Evolutionary conservation across 306 rosid species (phyloP), one percentile per base, ranked within the genome.

Genomic region (Senna siamea): DNA sequence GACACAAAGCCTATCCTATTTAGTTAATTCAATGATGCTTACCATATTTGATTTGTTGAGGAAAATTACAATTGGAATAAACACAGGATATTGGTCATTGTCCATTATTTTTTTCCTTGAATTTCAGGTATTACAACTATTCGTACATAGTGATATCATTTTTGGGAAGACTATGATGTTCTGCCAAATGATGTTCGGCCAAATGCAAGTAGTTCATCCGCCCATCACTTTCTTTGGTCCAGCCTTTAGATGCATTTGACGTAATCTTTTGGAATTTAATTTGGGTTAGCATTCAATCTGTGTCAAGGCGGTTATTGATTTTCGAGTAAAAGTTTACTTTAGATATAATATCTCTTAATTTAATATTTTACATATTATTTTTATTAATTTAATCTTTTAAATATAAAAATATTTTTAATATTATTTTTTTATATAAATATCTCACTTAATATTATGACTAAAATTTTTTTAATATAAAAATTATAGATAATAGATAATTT

Each of bases 171-270:
- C 17, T 34, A 60, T 5, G 66, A 60, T 60, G 47, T 60, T 46
- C n/a, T 7, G 66, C 66, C 66, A 60, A n/a, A n/a, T n/a, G n/a
- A 60, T 60, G 47, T 60, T 46, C n/a, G 2, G 66, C 66, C 66
- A 60, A 60, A 60, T 34, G 12, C 17, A 15, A 57, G 6, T 57
- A 5, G 19, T 26, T 57, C 40, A 5, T 6, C 26, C 5, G 10
- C 38, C 6, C n/a, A 5, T 28, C 65, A 6, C 43, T 30, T 57
- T 30, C 64, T 51, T 23, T 7, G 54, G 18, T 38, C 18, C 5
- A 30, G 17, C 40, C 22, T 58, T 32, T 11, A 14, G 22, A 9
- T 6, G 43, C 15, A 1, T 32, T 15, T 34, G 66, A 60, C 23
- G 14, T 9, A 18, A 35, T 35, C 46, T 60, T n/a, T 60, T 35